Percentiles rank a stretch among this genome's conserved stretches.
phyloP scores from a whole-genome alignment of 805 yeast species.

The Metschnikowia henanensis region DNA sequence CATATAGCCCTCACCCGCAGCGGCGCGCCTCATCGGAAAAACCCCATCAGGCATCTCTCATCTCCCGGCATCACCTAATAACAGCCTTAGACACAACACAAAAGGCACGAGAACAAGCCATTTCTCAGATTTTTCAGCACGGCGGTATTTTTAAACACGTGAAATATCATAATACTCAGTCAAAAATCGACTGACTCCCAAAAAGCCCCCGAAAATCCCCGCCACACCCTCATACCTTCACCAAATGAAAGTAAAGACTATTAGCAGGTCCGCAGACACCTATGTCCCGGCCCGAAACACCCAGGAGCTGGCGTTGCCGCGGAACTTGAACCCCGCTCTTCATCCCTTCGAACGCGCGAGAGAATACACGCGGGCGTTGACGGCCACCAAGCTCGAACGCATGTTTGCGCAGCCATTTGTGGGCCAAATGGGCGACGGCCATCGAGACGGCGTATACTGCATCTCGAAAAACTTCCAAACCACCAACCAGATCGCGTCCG shows the following conservation, averaged over 20 bases:
- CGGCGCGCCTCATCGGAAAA: not conserved
- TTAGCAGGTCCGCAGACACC: slow-evolving; percentile 84
- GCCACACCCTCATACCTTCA: not conserved
- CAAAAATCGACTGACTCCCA: not conserved
- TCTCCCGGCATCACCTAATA: too few relatives aligned
- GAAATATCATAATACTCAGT: not conserved
- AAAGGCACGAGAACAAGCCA: too few relatives aligned
- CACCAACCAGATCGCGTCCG: slow-evolving; percentile 79
- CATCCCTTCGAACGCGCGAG: slow-evolving; percentile 98
- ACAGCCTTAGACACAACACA: too few relatives aligned
- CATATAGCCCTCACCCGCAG: not conserved
- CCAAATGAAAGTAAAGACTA: slow-evolving; percentile 79
- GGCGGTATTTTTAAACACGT: not conserved
- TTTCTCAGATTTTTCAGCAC: too few relatives aligned
- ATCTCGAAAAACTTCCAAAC: slow-evolving; percentile 75
- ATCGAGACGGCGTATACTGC: slow-evolving; percentile 89
- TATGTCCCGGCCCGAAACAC: slow-evolving; percentile 91
- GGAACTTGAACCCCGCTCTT: slow-evolving; percentile 89
- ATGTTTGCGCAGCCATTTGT: slow-evolving; percentile 98
- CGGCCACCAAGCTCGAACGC: slow-evolving; percentile 92
- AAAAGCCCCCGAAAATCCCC: not conserved
- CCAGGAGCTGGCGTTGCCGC: slow-evolving; percentile 82
- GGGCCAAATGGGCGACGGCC: slow-evolving; percentile 94
- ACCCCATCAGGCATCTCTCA: slow-evolving; percentile 1
- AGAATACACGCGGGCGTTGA: slow-evolving; percentile 91